Evolutionary conservation across 768 basidiomycete species (phyloP), one percentile per base, ranked within the genome.

Genomic region (Tephrocybe sp.): DNA sequence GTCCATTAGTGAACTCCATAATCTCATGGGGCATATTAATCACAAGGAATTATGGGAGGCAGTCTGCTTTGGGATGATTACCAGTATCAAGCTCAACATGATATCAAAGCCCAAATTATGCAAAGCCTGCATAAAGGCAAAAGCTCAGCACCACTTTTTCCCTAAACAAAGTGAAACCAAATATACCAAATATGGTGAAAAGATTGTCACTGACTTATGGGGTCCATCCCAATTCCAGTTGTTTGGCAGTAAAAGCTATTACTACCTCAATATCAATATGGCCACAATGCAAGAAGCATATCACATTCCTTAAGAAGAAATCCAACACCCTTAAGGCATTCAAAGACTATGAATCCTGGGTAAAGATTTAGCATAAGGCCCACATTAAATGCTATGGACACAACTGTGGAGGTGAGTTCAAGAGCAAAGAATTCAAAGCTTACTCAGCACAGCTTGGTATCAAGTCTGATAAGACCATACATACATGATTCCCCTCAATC

Each of bases 401-500:
- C 3, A 60, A 71, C 48, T 25, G 53, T 20, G 68, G 69, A 10
- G 57, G 60, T 4, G 64, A 68, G 53, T 68, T 62, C 38, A 49
- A 51, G 26, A 59, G 51, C 18, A 46, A 64, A 1, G 37, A 59
- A 12, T 51, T 66, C 23, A 54, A 45, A 8, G 51, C 54, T 3
- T 56, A 68, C 48, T 61, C 67, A 6, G 52, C 56, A 7, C 21
- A 33, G 1, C 41, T 58, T 17, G 68, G 71, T 2, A 73, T 68
- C 0, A 42, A 56, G 42, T 59, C 58, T 18, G 63, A 71, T 28
- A 62, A 69, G 20, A 70, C 63, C 1, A 61, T 68, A 18, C n/a
- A n/a, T n/a, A n/a, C 67, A 70, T 40, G 62, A 72, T 54, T 62
- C 64, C 12, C 68, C 71, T 12, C 57, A 59, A 28, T 65, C 56